Evolutionary conservation across 2,329 filamentous ascomycete species (phyloP).

Genomic region (Epichloe gansuensis): DNA sequence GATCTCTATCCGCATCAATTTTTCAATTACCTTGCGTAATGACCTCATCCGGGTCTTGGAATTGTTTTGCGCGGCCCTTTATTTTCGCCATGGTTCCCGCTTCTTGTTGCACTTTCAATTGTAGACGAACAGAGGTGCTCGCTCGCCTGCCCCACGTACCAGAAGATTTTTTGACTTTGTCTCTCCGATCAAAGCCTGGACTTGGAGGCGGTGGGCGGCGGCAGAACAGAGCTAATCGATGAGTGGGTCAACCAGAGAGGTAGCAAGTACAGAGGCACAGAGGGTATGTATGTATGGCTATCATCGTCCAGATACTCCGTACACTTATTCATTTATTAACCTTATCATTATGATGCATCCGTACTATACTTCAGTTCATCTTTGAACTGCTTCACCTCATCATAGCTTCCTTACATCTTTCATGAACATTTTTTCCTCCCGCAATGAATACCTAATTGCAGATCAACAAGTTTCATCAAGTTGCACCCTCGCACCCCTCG

Average conservation of each 20-base stretch:
- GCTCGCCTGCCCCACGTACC: constrained; percentile 15
- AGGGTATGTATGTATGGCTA: too few species aligned
- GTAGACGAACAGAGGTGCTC: not conserved
- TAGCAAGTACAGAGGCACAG: too few species aligned
- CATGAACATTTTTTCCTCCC: not conserved
- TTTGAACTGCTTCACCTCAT: not conserved
- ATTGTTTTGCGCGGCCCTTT: constrained; percentile 44
- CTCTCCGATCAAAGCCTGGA: constrained; percentile 18
- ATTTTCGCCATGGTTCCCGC: constrained; percentile 33
- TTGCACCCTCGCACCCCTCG: not conserved
- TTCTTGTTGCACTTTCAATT: constrained; percentile 7
- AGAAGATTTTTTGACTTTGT: constrained; percentile 17
- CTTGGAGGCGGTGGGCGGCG: constrained; percentile 38
- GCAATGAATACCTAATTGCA: not conserved
- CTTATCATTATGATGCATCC: not conserved
- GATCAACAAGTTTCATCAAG: not conserved
- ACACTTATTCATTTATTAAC: not conserved
- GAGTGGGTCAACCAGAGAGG: not conserved
- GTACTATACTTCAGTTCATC: not conserved
- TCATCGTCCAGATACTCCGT: too few species aligned
- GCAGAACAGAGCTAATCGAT: constrained; percentile 25
- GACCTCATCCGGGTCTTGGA: constrained; percentile 51
- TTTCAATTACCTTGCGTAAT: constrained; percentile 43
- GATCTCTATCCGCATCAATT: not conserved
- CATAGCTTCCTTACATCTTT: not conserved